Base-by-base conservation (phyloP, 2,329 filamentous ascomycete species). In the Talaromyces sp. region DNA sequence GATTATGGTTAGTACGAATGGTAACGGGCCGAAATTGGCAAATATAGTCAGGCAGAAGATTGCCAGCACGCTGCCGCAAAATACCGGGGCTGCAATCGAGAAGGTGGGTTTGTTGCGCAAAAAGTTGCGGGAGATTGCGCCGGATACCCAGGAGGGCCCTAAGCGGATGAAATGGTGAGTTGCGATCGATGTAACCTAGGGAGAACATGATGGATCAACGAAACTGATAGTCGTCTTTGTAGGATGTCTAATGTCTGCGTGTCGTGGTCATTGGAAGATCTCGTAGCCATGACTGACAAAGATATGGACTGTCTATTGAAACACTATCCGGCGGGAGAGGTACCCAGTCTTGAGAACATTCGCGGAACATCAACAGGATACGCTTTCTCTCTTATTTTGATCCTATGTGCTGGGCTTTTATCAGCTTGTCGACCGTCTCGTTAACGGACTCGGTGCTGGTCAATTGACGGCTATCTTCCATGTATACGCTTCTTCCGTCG, bases 1-100 rank as follows among this genome's bases (percentile, higher is more conserved):
- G 82, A 90, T 99, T 73, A 99, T 99, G 95, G 94, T 99, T 71
- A 96, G 91, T 81, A 99, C 95, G 41, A 99, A 98, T 76, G 95
- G 95, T 61, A 97, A 97, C 75, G 95, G 95, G 0, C 95, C 95
- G 0, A 89, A 94, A 74, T 81, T 99, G 68, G 95, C 95, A 10
- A 94, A 92, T 70, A 88, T 93, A 57, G 90, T 99, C 60, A 83
- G 94, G 62, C 86, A 90, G 74, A 87, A 90, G 74, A 97, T 99
- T 69, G 93, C 92, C 19, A 84, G 82, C 22, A 84, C 83, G 58
- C 80, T 99, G 64, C 95, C 95, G 1, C 80, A 82, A 19, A 92
- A 95, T 69, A 90, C 91, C 35, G 95, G 95, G 9, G 87, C 89
- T 58, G 95, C 95, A 7, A 93, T 99, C 66, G 85, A 90, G 76